Base-by-base conservation (phyloP, 495 filamentous ascomycete species). In the Trichocladium antarcticum region DNA sequence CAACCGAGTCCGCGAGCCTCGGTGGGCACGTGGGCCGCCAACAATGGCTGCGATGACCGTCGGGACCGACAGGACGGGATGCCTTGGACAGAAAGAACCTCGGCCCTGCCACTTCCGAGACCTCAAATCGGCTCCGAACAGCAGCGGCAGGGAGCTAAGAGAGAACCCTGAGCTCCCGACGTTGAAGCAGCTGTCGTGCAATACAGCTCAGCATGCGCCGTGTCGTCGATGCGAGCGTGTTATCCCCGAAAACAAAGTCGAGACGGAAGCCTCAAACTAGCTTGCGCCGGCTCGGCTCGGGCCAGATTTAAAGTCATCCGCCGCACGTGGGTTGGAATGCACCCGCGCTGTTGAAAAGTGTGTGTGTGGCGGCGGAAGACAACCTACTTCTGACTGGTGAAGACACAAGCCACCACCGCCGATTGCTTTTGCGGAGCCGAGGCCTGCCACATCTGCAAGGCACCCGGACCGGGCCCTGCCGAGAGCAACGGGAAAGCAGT, bases 21-120 rank as follows among this genome's bases (percentile, higher is more conserved):
- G 29, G 14, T 9, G 8, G 32, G 46, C 19, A 42, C 37, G 28
- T 35, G 37, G 9, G 15, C 3, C 22, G 27, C 2, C 17, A 10
- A 10, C 24, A 29, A 5, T 31, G n/a, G 11, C 28, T 37, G 16
- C 16, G 19, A 17, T 41, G 37, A 16, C 41, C 41, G 32, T 53
- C 52, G 53, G 54, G 54, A 49, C 54, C 57, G 54, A 57, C 34
- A 31, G n/a, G 52, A 49, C 21, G 40, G 49, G 20, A 21, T n/a
- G 11, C 17, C 12, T 20, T 27, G 42, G 34, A 16, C 32, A 37
- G 8, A 9, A 24, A 49, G n/a, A 9, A 24, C 14, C 37, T 45
- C 47, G 55, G 44, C 35, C 28, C 48, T 28, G 39, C 32, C 29
- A 35, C 20, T 54, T 41, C 57, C 52, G 58, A 60, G 49, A 49